Percentiles rank a stretch among this genome's conserved stretches.
Conservation (phyloP, 768 basidiomycete genomes). For the Phaeolepiota aurea region DNA sequence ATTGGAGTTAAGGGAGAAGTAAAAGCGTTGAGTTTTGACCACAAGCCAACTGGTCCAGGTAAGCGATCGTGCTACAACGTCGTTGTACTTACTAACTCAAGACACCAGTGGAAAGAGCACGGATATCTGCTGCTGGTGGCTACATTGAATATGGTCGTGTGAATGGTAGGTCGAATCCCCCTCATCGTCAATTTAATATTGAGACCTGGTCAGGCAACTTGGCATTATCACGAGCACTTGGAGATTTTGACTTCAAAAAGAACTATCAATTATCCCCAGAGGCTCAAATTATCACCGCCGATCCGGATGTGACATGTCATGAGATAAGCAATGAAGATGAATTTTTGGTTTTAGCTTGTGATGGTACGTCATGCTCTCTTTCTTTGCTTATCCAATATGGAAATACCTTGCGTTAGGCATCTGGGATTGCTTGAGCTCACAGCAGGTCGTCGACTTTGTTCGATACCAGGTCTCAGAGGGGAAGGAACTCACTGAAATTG, state of each 20-base stretch:
- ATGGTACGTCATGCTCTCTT: slow-evolving; percentile 45
- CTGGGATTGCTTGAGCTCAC: slow-evolving; percentile 95
- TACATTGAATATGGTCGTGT: slow-evolving; percentile 96
- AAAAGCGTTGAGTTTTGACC: slow-evolving; percentile 87
- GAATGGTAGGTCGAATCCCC: slow-evolving; percentile 54
- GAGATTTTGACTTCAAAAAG: slow-evolving; percentile 99
- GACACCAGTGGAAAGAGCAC: slow-evolving; percentile 64
- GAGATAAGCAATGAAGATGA: slow-evolving; percentile 85
- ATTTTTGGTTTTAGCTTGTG: slow-evolving; percentile 94
- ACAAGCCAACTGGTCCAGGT: slow-evolving; percentile 90
- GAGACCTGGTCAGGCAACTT: slow-evolving; percentile 64
- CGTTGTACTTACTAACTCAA: slow-evolving; percentile 2
- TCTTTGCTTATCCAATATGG: background rate
- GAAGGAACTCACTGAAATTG: slow-evolving; percentile 73
- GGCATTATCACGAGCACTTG: slow-evolving; percentile 88
- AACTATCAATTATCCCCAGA: slow-evolving; percentile 76
- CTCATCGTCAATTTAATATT: slow-evolving; percentile 2
- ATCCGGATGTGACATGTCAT: slow-evolving; percentile 87
- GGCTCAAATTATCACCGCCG: slow-evolving; percentile 88
- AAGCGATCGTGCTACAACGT: slow-evolving; percentile 14
- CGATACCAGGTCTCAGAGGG: slow-evolving; percentile 76
- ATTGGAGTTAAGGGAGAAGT: slow-evolving; percentile 79
- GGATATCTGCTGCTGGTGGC: slow-evolving; percentile 87
- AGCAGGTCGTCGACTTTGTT: slow-evolving; percentile 86
- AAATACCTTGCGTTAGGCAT: slow-evolving; percentile 57